Evolutionary conservation across 345 rosid species (phyloP), one percentile per base, ranked within the genome.

Genomic region (Eutrema japonicum): DNA sequence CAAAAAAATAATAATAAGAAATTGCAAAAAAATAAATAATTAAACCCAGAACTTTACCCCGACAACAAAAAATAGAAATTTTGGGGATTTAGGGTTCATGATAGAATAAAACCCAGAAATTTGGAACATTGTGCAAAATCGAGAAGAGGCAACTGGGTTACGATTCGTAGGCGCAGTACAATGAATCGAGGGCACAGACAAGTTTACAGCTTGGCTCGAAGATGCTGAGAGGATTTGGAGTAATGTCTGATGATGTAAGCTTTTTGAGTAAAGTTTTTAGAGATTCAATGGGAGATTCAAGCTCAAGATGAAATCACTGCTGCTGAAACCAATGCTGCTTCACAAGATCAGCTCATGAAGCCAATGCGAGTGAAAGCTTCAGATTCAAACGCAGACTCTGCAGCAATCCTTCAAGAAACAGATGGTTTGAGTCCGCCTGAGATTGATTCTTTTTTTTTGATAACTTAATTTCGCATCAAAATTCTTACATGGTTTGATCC

Each of bases 231-330:
- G 95, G 91, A 11, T 82, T 94, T 49, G 98, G 98, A 33, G 96
- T 91, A 72, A 94, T 94, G 98, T 94, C 98, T 37, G 98, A 94
- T 74, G 98, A 94, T 18, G 97, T 94, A 8, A 82, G 87, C 76
- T 88, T 91, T 74, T 79, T 91, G 11, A 79, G 97, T 49, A 83
- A 78, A 78, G 84, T 91, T 38, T 82, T 94, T 42, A 82, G 97
- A 50, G 83, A 89, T 50, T 94, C 98, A 66, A 87, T 91, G 95
- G 98, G 98, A 91, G 77, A 68, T 84, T 40, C 95, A 88, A 82
- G 97, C 92, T 66, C 86, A 83, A 80, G 95, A 88, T 32, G 85
- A 69, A 18, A 76, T 76, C 78, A 52, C 71, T 79, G 78, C 89
- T 87, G 89, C 1, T 22, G 26, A 22, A 22, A 22, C 26, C 26